A percentile compares a stretch with the other conserved stretches of the same genome.
Evolutionary conservation across 225 moss, liverwort and hornwort species (phyloP).

Genomic region (Straminergon stramineum): DNA sequence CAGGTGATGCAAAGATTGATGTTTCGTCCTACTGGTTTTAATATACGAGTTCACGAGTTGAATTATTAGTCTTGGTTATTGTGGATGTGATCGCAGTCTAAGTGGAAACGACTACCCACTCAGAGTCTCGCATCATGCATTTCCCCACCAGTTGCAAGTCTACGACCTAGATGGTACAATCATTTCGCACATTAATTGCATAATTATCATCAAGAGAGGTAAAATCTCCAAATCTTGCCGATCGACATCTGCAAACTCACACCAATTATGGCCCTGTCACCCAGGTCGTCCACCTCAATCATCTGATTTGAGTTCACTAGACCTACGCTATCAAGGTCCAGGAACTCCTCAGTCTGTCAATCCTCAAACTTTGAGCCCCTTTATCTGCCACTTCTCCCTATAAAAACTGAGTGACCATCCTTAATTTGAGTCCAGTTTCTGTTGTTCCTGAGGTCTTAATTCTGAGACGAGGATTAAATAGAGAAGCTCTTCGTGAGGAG

Average conservation of each 20-base stretch:
- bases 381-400: background rate
- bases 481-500: background rate
- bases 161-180: background rate
- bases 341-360: background rate
- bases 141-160: background rate
- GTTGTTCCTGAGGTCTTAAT: background rate
- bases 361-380: background rate
- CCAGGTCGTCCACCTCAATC: background rate
- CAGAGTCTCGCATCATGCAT: background rate
- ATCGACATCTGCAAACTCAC: background rate
- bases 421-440: background rate
- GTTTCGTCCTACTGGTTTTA: background rate
- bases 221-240: background rate
- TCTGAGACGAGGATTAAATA: background rate
- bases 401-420: background rate
- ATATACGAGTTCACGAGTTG: background rate
- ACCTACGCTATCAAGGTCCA: background rate
- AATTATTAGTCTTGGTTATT: background rate
- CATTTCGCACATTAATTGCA: background rate
- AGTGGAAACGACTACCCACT: background rate
- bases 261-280: background rate
- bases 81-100: background rate
- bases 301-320: background rate
- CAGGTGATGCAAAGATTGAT: background rate
- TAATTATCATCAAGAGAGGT: background rate